Evolutionary conservation across 768 basidiomycete genomes (phyloP).

Genomic region (Dacryopinax spathularia): DNA sequence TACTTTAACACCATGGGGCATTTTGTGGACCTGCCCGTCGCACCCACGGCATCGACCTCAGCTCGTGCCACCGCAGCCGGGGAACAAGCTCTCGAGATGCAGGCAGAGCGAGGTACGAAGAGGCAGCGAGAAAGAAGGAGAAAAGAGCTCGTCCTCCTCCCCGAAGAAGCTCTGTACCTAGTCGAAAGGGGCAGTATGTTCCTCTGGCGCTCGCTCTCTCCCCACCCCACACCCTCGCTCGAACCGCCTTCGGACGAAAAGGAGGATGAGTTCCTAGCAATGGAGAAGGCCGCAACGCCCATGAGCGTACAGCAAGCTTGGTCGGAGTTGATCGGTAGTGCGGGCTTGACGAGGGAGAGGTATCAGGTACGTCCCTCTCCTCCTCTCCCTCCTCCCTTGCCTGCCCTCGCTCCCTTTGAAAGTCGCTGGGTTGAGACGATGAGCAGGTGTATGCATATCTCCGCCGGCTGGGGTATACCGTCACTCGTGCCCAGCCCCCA

Average conservation of each 20-base stretch:
- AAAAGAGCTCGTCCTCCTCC: constrained; percentile 70
- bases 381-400: neutral
- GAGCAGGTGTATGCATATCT: constrained; percentile 80
- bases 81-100: neutral
- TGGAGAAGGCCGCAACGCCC: constrained; percentile 39
- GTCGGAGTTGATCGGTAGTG: constrained; percentile 65
- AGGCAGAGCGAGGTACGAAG: neutral
- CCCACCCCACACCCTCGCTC: constrained; percentile 13
- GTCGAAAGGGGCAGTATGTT: constrained; percentile 80
- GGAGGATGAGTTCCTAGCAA: constrained; percentile 26
- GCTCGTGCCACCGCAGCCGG: constrained; percentile 20
- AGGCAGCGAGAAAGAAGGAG: constrained; percentile 13
- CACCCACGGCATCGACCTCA: constrained; percentile 23
- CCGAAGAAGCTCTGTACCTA: constrained; percentile 90
- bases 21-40: too few species aligned
- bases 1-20: too few species aligned
- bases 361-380: constrained; percentile 54
- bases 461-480: constrained; percentile 77
- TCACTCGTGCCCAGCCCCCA: constrained; percentile 63
- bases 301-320: constrained; percentile 90
- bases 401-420: neutral
- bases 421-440: neutral
- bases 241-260: constrained; percentile 23
- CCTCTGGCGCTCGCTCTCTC: constrained; percentile 51
- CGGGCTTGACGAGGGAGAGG: constrained; percentile 64